These are phyloP conservation scores for Lonicera japonica DNA, from an alignment of 129 eudicot species.

Conservation along the genomic window DNA sequence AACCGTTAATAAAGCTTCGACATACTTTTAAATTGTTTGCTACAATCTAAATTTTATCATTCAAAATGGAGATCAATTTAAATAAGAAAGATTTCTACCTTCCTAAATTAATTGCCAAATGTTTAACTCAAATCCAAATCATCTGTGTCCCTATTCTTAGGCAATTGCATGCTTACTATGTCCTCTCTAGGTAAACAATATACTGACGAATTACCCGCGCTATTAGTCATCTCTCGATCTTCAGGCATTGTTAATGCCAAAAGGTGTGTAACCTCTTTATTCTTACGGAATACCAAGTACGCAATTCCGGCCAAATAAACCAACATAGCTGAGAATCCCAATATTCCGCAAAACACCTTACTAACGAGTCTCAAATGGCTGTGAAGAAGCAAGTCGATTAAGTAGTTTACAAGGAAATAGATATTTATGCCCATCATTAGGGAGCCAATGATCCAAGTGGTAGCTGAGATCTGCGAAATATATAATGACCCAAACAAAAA, in stretches of 20 bases:
- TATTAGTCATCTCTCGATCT: slow-evolving; percentile 30
- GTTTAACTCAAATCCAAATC: slow-evolving; percentile 19
- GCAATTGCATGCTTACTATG: slow-evolving; percentile 82
- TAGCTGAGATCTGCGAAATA: slow-evolving; percentile 57
- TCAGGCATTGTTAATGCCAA: slow-evolving; percentile 53
- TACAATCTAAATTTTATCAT: no score
- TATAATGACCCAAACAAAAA: background rate
- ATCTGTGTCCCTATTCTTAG: slow-evolving; percentile 41
- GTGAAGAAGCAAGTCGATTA: slow-evolving; percentile 53
- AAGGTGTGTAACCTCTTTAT: slow-evolving; percentile 59
- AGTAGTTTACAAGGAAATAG: slow-evolving; percentile 62
- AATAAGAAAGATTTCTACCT: no score
- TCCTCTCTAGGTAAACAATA: slow-evolving; percentile 66
- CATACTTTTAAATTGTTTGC: no score
- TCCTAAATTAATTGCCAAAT: background rate
- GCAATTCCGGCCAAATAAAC: slow-evolving; percentile 67
- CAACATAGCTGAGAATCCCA: slow-evolving; percentile 72
- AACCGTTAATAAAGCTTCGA: no score
- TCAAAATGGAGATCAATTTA: no score
- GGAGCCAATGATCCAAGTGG: slow-evolving; percentile 80
- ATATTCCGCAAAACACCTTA: slow-evolving; percentile 48
- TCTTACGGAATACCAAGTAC: slow-evolving; percentile 74
- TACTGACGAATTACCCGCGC: slow-evolving; percentile 13
- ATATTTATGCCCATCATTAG: slow-evolving; percentile 88
- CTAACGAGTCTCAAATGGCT: slow-evolving; percentile 45